Evolutionary conservation across 2,329 filamentous ascomycete genomes (phyloP).

Genomic region (Monilinia vaccinii-corymbosi): DNA sequence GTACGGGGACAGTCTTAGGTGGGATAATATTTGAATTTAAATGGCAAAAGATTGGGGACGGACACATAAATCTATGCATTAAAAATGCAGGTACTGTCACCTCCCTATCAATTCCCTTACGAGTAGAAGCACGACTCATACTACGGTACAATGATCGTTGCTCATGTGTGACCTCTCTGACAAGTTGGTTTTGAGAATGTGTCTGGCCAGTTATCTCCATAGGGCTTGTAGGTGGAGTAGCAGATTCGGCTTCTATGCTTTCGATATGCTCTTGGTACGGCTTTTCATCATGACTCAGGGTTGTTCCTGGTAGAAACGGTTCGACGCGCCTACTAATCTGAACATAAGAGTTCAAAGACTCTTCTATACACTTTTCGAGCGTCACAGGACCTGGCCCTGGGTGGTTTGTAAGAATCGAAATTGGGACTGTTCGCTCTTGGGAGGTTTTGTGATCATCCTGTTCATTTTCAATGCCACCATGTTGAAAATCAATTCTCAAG

Average conservation of each 20-base stretch:
- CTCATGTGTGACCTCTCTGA: slow-evolving; percentile 4
- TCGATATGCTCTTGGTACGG: slow-evolving; percentile 20
- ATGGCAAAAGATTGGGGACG: slow-evolving; percentile 32
- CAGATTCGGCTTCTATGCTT: slow-evolving; percentile 16
- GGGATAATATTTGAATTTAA: slow-evolving; percentile 13
- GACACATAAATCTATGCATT: slow-evolving; percentile 54
- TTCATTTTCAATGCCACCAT: slow-evolving; percentile 74
- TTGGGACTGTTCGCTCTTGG: slow-evolving; percentile 81
- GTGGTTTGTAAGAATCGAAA: slow-evolving; percentile 74
- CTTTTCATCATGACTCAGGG: slow-evolving; percentile 13
- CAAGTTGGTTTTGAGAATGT: background rate
- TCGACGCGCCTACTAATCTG: slow-evolving; percentile 74
- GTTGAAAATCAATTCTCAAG: slow-evolving; percentile 89
- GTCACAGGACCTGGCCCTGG: slow-evolving; percentile 45
- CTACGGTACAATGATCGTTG: slow-evolving; percentile 31
- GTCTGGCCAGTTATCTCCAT: background rate
- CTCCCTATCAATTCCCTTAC: slow-evolving; percentile 51
- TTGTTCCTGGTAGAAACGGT: slow-evolving; percentile 41
- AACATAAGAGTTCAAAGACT: slow-evolving; percentile 82
- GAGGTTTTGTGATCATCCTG: slow-evolving; percentile 91
- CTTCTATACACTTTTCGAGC: slow-evolving; percentile 83
- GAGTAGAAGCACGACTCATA: slow-evolving; percentile 20
- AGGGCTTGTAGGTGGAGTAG: slow-evolving; percentile 18
- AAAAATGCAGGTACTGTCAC: slow-evolving; percentile 78
- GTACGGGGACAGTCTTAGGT: slow-evolving; percentile 17